These are phyloP conservation scores for Trypanosoma avium DNA, from an alignment of 208 protist species.

Conservation along the genomic window DNA sequence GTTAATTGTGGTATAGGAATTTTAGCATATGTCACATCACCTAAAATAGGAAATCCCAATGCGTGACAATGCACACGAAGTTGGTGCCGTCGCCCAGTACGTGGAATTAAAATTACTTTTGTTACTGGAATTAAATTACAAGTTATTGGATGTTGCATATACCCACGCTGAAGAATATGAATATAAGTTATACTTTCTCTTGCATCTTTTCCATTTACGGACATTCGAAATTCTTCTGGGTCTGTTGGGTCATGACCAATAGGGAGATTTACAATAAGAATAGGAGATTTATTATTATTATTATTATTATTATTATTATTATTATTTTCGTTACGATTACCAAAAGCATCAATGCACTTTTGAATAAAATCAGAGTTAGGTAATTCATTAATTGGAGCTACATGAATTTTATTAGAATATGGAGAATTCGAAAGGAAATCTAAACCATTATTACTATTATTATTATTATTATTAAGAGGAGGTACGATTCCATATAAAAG, in stretches of 20 bases:
- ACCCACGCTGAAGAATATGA: conserved; percentile 30
- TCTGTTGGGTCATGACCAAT: conserved; percentile 56
- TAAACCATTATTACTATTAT: neutral
- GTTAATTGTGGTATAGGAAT: neutral
- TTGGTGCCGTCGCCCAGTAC: conserved; percentile 86
- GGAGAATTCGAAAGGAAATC: neutral
- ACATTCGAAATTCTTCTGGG: conserved; percentile 61
- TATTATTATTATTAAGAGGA: neutral
- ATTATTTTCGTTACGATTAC: neutral
- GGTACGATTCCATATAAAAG: conserved; percentile 70
- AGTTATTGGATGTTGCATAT: conserved; percentile 6
- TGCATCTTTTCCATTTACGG: conserved; percentile 28
- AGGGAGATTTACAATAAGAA: conserved; percentile 36
- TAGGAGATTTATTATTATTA: neutral
- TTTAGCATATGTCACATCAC: conserved; percentile 70
- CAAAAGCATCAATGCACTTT: neutral
- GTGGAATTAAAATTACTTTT: conserved; percentile 50
- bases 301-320: neutral
- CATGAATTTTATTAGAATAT: conserved; percentile 3
- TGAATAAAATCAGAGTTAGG: conserved; percentile 11
- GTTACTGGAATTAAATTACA: conserved; percentile 37
- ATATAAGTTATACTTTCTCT: conserved; percentile 32
- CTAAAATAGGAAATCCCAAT: conserved; percentile 85
- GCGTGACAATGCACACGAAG: conserved; percentile 82
- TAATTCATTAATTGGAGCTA: conserved; percentile 16